Base-by-base conservation (phyloP, 2,329 filamentous ascomycete genomes). In the Dothideomycetes sp. region DNA sequence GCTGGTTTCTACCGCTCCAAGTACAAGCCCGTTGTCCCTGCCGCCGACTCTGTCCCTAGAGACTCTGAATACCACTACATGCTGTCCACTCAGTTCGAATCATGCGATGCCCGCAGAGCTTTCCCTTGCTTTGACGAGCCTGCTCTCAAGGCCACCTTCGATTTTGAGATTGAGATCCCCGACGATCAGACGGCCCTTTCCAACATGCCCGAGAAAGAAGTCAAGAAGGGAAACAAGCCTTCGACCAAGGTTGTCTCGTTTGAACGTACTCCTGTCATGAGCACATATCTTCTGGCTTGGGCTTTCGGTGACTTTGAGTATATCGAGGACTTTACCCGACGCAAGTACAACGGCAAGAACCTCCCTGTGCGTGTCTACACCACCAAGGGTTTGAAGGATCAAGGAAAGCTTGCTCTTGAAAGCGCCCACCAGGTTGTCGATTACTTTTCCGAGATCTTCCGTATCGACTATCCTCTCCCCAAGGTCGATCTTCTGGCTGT, bases 61-160 rank as follows among this genome's bases (percentile, higher is more conserved):
- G 86, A 78, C 44, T 70, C 67, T 33, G 73, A 78, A 41, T 69
- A 73, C 52, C 68, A 78, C 57, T 78, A 64, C 74, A 81, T 69
- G 74, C 78, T 94, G 63, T 94, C 85, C 68, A 98, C 91, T 34
- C 91, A 98, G 61, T 98, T 98, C 58, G 91, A 98, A 69, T 82
- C 88, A 32, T 94, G 87, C 56, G 91, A 98, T 64, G 91, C 91
- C 47, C 82, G 91, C 49, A 76, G 88, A 51, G 89, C 91, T 7
- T 95, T 98, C 65, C 91, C 91, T 33, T 98, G 91, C 68, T 96
- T 96, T 57, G 91, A 98, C 58, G 91, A 98, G 67, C 91, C 91
- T 29, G 94, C 94, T 56, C 74, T 96, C 49, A 98, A 98, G 67
- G 86, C 91, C 9, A 89, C 87, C 2, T 96, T 95, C 57, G 88